phyloP scores from a whole-genome alignment of 1,284 basidiomycete genomes.

The Spongispora temasekensis region DNA sequence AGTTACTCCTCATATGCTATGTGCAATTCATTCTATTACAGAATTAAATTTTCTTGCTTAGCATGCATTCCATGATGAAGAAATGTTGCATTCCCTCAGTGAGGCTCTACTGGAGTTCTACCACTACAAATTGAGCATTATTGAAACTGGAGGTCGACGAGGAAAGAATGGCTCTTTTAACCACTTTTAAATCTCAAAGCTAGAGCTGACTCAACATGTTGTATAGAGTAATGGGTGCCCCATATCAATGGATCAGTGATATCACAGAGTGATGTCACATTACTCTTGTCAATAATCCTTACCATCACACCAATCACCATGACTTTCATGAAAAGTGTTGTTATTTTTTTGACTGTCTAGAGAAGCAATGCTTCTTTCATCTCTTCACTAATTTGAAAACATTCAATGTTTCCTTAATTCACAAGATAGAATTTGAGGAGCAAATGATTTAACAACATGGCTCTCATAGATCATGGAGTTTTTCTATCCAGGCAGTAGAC shows the following conservation, averaged over 20 bases:
- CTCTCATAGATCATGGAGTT: neutral
- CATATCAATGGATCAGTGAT: conserved; percentile 13
- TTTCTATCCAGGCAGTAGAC: too few species aligned
- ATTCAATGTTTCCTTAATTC: too few species aligned
- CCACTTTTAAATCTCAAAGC: conserved; percentile 16
- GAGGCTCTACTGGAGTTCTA: conserved; percentile 15
- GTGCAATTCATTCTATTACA: conserved; percentile 9
- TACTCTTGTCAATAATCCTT: conserved; percentile 6
- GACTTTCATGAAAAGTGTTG: conserved; percentile 9
- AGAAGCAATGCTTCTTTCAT: conserved; percentile 8
- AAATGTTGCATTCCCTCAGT: neutral
- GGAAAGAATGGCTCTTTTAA: conserved; percentile 12
- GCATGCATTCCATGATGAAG: neutral
- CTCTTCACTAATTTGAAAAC: conserved; percentile 7
- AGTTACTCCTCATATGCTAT: neutral
- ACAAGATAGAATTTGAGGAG: too few species aligned
- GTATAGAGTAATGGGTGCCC: conserved; percentile 3
- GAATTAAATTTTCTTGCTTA: conserved; percentile 19
- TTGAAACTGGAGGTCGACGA: conserved; percentile 1
- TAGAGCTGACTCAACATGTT: conserved; percentile 5
- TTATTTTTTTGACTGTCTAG: conserved; percentile 6
- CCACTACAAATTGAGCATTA: conserved; percentile 8
- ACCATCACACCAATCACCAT: neutral
- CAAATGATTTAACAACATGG: neutral
- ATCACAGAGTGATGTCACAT: conserved; percentile 11